phyloP scores from a whole-genome alignment of 2,329 filamentous ascomycete species.

The Alternaria panax region DNA sequence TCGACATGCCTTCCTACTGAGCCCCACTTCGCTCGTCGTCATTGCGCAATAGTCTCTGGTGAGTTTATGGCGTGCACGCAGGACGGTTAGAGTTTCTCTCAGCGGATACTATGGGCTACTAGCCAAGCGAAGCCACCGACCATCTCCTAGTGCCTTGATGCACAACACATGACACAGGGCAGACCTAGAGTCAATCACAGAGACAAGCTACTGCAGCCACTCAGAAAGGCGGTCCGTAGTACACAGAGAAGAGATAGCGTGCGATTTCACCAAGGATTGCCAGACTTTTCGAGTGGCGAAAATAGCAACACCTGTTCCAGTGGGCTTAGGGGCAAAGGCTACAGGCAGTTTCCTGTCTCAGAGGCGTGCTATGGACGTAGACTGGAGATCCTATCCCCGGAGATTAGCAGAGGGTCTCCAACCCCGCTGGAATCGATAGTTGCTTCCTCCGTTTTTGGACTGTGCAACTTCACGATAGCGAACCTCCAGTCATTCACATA shows the following conservation, averaged over 20 bases:
- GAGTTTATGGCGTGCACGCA: constrained; percentile 13
- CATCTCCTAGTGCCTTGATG: constrained; percentile 21
- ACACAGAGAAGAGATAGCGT: constrained; percentile 12
- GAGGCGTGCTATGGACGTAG: constrained; percentile 11
- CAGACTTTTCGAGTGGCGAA: constrained; percentile 13
- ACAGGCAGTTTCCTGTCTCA: constrained; percentile 15
- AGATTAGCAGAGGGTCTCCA: constrained; percentile 20
- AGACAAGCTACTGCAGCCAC: constrained; percentile 15
- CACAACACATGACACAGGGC: constrained; percentile 31
- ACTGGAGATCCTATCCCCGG: constrained; percentile 9
- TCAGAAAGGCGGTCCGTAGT: constrained; percentile 12
- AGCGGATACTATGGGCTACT: constrained; percentile 21
- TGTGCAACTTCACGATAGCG: neutral
- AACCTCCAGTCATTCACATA: neutral
- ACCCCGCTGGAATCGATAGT: constrained; percentile 21
- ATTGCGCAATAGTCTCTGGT: constrained; percentile 20
- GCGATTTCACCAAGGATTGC: constrained; percentile 7
- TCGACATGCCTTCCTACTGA: constrained; percentile 16
- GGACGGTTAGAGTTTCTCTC: constrained; percentile 23
- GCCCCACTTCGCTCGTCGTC: constrained; percentile 5
- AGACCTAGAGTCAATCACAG: constrained; percentile 20
- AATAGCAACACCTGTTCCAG: constrained; percentile 12
- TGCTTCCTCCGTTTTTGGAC: constrained; percentile 18
- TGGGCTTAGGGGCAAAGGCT: constrained; percentile 6
- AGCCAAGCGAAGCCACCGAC: constrained; percentile 23